These are phyloP conservation scores for Diaporthe citriasiana DNA, from an alignment of 2,329 filamentous ascomycete genomes.

Conservation along the genomic window DNA sequence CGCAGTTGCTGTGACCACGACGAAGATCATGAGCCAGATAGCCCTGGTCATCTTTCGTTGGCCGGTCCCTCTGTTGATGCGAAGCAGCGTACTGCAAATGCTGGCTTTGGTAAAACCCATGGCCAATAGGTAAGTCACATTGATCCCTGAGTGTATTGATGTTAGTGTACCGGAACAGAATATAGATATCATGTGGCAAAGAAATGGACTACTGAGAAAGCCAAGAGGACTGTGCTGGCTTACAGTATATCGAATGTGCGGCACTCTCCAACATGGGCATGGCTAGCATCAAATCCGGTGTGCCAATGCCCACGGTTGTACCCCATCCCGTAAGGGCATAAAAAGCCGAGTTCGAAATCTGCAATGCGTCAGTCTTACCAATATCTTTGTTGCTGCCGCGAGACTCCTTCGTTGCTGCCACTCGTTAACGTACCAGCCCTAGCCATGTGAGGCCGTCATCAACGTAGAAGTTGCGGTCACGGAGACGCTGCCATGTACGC, in stretches of 20 bases:
- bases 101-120: conserved; percentile 6
- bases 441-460: conserved; percentile 21
- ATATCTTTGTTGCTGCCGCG: fast-evolving
- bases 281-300: background rate
- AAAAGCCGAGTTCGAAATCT: background rate
- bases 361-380: background rate
- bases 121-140: background rate
- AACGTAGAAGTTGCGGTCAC: conserved; percentile 2
- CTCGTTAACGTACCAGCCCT: background rate
- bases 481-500: conserved; percentile 16
- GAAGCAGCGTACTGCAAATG: conserved; percentile 14
- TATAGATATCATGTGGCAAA: background rate
- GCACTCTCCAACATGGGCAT: background rate
- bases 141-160: background rate
- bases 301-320: conserved; percentile 21
- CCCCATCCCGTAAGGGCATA: conserved; percentile 9
- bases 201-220: background rate
- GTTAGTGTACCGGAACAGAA: background rate
- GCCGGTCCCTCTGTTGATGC: background rate
- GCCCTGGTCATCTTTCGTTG: background rate
- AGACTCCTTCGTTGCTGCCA: background rate
- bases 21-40: background rate
- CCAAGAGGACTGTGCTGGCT: background rate
- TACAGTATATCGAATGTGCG: background rate
- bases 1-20: background rate